phyloP scores from a whole-genome alignment of 2,329 filamentous ascomycete genomes.

The Xylaria sp. region DNA sequence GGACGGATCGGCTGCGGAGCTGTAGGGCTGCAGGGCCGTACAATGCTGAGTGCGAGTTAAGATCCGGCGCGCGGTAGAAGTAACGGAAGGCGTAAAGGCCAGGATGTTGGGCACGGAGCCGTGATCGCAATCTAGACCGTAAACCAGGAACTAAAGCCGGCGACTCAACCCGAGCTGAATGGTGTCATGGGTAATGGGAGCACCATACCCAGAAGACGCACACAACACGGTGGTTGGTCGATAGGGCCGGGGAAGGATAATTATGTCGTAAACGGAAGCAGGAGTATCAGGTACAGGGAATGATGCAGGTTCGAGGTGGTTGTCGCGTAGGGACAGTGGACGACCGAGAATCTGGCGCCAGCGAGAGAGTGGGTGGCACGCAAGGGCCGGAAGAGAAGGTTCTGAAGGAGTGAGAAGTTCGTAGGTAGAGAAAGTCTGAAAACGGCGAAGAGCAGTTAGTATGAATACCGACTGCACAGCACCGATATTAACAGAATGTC shows the following conservation, averaged over 20 bases:
- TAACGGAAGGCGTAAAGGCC: slow-evolving; percentile 8
- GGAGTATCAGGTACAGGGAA: neutral
- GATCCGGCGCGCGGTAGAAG: slow-evolving; percentile 21
- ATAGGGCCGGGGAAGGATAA: neutral
- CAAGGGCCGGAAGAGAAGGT: slow-evolving; percentile 8
- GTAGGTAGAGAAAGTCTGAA: slow-evolving; percentile 1
- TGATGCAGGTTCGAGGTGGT: neutral
- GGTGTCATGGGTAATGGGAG: slow-evolving; percentile 23
- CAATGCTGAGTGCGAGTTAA: slow-evolving; percentile 17
- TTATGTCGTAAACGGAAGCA: neutral
- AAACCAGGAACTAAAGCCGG: slow-evolving; percentile 24
- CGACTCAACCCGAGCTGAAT: slow-evolving; percentile 28
- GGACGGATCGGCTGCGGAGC: too few species aligned
- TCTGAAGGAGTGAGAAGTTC: neutral
- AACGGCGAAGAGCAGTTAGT: slow-evolving; percentile 3
- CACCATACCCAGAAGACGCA: slow-evolving; percentile 23
- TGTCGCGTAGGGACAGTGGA: slow-evolving; percentile 3
- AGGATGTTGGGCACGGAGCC: slow-evolving; percentile 17
- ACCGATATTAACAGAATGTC: slow-evolving; percentile 6
- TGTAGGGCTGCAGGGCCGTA: neutral
- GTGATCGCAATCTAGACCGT: slow-evolving; percentile 14
- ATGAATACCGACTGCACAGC: slow-evolving; percentile 2
- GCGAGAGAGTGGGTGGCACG: neutral
- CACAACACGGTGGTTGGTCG: neutral
- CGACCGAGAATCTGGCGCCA: neutral